phyloP scores from a whole-genome alignment of 106 monocot genomes.

The Cymbidium sinense region DNA sequence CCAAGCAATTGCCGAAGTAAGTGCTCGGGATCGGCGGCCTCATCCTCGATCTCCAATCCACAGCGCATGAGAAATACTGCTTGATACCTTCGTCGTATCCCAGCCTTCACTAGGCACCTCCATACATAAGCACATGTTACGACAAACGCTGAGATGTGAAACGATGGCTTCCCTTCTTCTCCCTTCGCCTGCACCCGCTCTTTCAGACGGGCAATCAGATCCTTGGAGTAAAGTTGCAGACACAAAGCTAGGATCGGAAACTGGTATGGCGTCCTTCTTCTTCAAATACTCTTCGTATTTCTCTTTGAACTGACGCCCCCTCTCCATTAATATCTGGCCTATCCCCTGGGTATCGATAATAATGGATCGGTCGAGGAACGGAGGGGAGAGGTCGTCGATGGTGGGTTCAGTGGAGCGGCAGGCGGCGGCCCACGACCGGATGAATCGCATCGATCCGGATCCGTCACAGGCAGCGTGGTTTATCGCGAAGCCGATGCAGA shows the following conservation, averaged over 20 bases:
- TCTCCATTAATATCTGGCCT: not conserved
- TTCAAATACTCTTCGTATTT: no score
- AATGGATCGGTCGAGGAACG: constrained; percentile 19
- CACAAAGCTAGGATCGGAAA: not conserved
- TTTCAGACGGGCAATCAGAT: constrained; percentile 12
- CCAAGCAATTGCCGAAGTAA: constrained; percentile 39
- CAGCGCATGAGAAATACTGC: not conserved
- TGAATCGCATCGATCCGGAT: constrained; percentile 15
- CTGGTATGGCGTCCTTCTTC: not conserved
- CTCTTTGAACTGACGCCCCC: not conserved
- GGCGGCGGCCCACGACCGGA: constrained; percentile 18
- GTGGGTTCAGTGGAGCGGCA: not conserved
- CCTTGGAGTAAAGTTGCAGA: constrained; percentile 11
- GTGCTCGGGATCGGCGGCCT: constrained; percentile 14
- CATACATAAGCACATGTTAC: constrained; percentile 21
- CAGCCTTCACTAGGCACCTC: constrained; percentile 7
- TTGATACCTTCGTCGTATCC: not conserved
- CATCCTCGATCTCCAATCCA: constrained; percentile 19
- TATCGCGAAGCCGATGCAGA: constrained; percentile 11
- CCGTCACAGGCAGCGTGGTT: constrained; percentile 17
- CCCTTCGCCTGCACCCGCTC: not conserved
- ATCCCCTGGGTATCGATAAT: constrained; percentile 15
- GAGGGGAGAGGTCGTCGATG: not conserved
- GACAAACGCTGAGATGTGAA: constrained; percentile 21
- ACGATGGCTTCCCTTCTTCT: not conserved